Evolutionary conservation across 768 basidiomycete genomes (phyloP), one percentile per base, ranked within the genome.

Genomic region (Cystobasidium onofrii): DNA sequence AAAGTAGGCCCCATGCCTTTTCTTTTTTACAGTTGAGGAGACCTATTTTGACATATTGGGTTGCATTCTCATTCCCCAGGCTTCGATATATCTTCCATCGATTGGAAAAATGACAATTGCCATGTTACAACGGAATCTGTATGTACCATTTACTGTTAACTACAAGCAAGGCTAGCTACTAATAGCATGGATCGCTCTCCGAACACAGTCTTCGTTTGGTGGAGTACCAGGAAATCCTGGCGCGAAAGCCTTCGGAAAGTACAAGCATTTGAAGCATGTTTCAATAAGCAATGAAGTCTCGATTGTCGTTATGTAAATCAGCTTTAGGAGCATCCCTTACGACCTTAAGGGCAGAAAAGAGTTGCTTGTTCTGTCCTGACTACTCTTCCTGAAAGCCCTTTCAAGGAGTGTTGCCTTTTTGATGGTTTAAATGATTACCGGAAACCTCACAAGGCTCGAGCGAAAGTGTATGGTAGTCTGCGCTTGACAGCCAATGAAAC

Each of bases 71-170:
- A 54, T 18, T 33, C 67, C 73, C 1, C 1, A 92, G 93, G 94
- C 93, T 13, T 92, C 92, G 17, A 84, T 99, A 73, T 97, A 97
- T 81, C 85, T 98, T 76, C 93, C 95, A 10, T 89, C 91, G 4
- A 92, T 99, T n/a, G 96, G 96, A 23, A 96, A 95, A 83, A 90
- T 96, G 73, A 99, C 96, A 0, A 96, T 97, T 76, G 83, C 94
- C 79, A 95, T 99, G 91, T 85, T 99, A n/a, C 85, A 96, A 78
- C 87, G 95, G 60, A 99, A 99, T 80, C 80, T 99, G 90, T 67
- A 31, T 3, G 65, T 67, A 25, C n/a, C 63, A 3, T 64, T 64
- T 31, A 27, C 61, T 7, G 6, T 27, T 61, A 6, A 15, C 25
- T 61, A 2, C 29, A 25, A 12, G 57, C 27, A 15, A 60, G 6